phyloP scores from a whole-genome alignment of 2,329 filamentous ascomycete genomes.

The Cordyceps pruinosa region DNA sequence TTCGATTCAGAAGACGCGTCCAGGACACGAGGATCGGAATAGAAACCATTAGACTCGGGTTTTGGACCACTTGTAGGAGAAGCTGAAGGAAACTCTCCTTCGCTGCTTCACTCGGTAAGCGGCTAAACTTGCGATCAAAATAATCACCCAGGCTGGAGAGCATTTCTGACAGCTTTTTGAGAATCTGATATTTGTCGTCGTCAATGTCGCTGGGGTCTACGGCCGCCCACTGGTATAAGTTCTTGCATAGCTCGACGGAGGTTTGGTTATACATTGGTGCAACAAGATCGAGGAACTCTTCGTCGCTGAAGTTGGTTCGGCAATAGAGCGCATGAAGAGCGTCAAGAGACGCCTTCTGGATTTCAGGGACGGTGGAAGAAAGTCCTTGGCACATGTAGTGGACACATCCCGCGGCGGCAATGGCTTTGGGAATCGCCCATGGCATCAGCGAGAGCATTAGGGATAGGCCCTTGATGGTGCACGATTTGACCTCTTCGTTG shows the following conservation, averaged over 20 bases:
- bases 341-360: slow-evolving; percentile 65
- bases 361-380: slow-evolving; percentile 59
- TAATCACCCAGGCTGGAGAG: slow-evolving; percentile 80
- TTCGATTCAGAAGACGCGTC: slow-evolving; percentile 72
- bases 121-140: slow-evolving; percentile 67
- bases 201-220: slow-evolving; percentile 78
- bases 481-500: slow-evolving; percentile 60
- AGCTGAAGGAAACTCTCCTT: slow-evolving; percentile 72
- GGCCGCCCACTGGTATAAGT: slow-evolving; percentile 72
- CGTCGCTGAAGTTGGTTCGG: slow-evolving; percentile 64
- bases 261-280: slow-evolving; percentile 71
- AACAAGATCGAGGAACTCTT: slow-evolving; percentile 72
- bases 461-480: slow-evolving; percentile 69
- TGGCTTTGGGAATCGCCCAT: slow-evolving; percentile 82
- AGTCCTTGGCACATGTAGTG: slow-evolving; percentile 64
- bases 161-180: slow-evolving; percentile 92
- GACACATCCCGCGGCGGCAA: slow-evolving; percentile 64
- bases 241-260: slow-evolving; percentile 63
- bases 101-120: slow-evolving; percentile 57
- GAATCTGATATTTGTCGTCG: slow-evolving; percentile 83
- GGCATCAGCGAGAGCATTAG: slow-evolving; percentile 72
- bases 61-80: slow-evolving; percentile 70
- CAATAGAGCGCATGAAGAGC: slow-evolving; percentile 77
- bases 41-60: slow-evolving; percentile 83
- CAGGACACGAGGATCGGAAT: slow-evolving; percentile 88